Percentiles rank a stretch among this genome's conserved stretches.
Evolutionary conservation across 108 stramenopile genomes (phyloP).

Genomic region (Nitzschia sp.): DNA sequence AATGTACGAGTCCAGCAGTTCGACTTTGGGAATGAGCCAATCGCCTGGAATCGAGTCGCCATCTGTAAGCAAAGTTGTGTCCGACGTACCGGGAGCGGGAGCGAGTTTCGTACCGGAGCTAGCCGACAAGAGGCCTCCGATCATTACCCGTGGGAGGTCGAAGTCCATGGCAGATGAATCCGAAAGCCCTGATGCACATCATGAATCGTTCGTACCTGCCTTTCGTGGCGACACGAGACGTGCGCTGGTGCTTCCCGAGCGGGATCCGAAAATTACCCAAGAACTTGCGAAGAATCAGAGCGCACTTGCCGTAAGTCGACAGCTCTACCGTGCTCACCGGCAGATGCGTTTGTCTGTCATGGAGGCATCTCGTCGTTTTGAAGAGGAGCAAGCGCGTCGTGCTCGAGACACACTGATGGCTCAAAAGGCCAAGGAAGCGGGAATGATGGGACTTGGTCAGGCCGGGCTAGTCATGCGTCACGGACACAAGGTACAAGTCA

Average conservation of each 20-base stretch:
- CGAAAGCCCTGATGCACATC: constrained; percentile 4
- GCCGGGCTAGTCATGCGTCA: constrained; percentile 86
- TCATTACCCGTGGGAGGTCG: constrained; percentile 24
- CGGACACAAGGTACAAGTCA: constrained; percentile 64
- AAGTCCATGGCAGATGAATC: constrained; percentile 54
- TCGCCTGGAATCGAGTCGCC: not conserved
- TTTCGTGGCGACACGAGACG: constrained; percentile 57
- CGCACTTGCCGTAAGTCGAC: constrained; percentile 65
- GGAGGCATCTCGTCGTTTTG: constrained; percentile 85
- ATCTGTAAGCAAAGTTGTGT: not conserved
- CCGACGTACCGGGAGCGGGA: not conserved
- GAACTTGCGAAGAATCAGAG: constrained; percentile 50
- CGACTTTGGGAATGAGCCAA: not conserved
- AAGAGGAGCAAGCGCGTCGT: constrained; percentile 75
- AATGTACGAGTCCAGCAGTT: constrained; percentile 17
- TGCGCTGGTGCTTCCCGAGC: constrained; percentile 73
- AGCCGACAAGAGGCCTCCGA: not conserved
- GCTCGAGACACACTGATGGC: constrained; percentile 64
- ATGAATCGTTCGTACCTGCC: not conserved
- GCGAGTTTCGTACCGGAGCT: not conserved
- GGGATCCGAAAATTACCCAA: constrained; percentile 39
- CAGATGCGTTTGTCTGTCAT: constrained; percentile 81
- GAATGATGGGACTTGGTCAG: constrained; percentile 8
- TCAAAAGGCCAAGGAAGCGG: constrained; percentile 38
- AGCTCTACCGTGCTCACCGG: constrained; percentile 80